These are phyloP conservation scores for Podila horticola DNA, from an alignment of 192 early-diverging fungal species.

Conservation along the genomic window DNA sequence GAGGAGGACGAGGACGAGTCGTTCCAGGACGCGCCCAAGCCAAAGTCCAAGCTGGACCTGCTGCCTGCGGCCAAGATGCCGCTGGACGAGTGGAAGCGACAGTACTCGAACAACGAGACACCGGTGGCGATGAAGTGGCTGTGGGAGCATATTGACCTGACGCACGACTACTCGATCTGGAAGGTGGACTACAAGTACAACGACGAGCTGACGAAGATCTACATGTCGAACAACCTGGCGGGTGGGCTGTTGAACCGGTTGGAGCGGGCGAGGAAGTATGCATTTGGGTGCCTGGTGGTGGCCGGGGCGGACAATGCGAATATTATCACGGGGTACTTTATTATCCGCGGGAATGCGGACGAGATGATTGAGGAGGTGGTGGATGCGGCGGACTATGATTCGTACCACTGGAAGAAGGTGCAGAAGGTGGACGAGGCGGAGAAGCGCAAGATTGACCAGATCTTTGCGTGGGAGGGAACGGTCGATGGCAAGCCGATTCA, in stretches of 20 bases:
- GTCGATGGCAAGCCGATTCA: slow-evolving; percentile 73
- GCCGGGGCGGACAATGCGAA: slow-evolving; percentile 83
- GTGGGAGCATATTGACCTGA: slow-evolving; percentile 85
- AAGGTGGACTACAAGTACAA: slow-evolving; percentile 93
- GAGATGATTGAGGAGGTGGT: slow-evolving; percentile 43
- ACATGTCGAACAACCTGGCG: slow-evolving; percentile 91
- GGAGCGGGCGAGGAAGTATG: slow-evolving; percentile 88
- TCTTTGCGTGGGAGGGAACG: slow-evolving; percentile 89
- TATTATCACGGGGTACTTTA: slow-evolving; percentile 89
- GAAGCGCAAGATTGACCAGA: slow-evolving; percentile 60
- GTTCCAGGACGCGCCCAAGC: slow-evolving; percentile 80
- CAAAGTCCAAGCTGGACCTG: slow-evolving; percentile 87
- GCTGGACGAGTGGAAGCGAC: slow-evolving; percentile 91
- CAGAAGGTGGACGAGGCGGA: slow-evolving; percentile 69
- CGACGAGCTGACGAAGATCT: slow-evolving; percentile 81
- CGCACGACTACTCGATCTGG: slow-evolving; percentile 85
- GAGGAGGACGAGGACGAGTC: slow-evolving; percentile 68
- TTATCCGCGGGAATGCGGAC: slow-evolving; percentile 76
- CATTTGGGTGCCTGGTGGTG: slow-evolving; percentile 83
- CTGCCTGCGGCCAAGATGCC: slow-evolving; percentile 80
- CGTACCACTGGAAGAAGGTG: slow-evolving; percentile 80
- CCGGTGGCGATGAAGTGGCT: slow-evolving; percentile 87
- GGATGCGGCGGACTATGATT: slow-evolving; percentile 89
- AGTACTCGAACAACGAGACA: slow-evolving; percentile 95
- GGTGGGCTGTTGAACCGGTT: slow-evolving; percentile 89